A percentile compares a stretch with the other conserved stretches of the same genome.
Conservation (phyloP, 2,329 filamentous ascomycete species). For the Exophiala sideris region DNA sequence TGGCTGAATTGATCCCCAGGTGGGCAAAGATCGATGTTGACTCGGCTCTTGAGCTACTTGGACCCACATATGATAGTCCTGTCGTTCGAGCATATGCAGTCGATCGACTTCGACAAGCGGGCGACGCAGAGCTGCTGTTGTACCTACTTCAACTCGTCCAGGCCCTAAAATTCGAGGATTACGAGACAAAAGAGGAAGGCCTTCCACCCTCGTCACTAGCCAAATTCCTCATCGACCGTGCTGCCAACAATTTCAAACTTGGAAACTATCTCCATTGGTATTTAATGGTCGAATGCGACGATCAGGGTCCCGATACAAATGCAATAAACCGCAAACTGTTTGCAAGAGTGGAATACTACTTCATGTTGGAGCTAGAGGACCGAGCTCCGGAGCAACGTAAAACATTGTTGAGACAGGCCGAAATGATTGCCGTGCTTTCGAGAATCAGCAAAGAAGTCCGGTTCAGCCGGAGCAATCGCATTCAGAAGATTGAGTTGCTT, state of each 20-base stretch:
- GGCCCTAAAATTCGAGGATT: slow-evolving; percentile 88
- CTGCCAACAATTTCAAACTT: slow-evolving; percentile 80
- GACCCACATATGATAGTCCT: slow-evolving; percentile 84
- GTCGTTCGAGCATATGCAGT: slow-evolving; percentile 91
- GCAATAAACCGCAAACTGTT: slow-evolving; percentile 75
- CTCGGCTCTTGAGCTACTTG: slow-evolving; percentile 85
- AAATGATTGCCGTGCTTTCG: slow-evolving; percentile 80
- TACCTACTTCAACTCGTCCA: slow-evolving; percentile 94
- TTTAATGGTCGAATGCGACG: slow-evolving; percentile 94
- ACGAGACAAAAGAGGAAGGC: slow-evolving; percentile 61
- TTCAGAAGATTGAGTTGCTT: slow-evolving; percentile 76
- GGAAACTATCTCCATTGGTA: slow-evolving; percentile 99
- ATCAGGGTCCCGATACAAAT: slow-evolving; percentile 70
- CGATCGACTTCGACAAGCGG: slow-evolving; percentile 82
- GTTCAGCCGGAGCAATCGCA: slow-evolving; percentile 70
- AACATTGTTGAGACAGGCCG: slow-evolving; percentile 78
- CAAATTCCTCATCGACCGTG: slow-evolving; percentile 81
- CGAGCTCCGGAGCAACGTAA: slow-evolving; percentile 71
- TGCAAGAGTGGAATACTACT: slow-evolving; percentile 90
- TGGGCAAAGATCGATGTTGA: slow-evolving; percentile 98
- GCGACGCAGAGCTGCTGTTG: slow-evolving; percentile 84
- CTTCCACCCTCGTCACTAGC: slow-evolving; percentile 79
- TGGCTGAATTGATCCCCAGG: slow-evolving; percentile 81
- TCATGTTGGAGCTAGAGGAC: slow-evolving; percentile 82
- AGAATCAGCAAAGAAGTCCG: slow-evolving; percentile 89